Conservation (phyloP, 2,329 filamentous ascomycete species). For the Malbranchea zuffiana region DNA sequence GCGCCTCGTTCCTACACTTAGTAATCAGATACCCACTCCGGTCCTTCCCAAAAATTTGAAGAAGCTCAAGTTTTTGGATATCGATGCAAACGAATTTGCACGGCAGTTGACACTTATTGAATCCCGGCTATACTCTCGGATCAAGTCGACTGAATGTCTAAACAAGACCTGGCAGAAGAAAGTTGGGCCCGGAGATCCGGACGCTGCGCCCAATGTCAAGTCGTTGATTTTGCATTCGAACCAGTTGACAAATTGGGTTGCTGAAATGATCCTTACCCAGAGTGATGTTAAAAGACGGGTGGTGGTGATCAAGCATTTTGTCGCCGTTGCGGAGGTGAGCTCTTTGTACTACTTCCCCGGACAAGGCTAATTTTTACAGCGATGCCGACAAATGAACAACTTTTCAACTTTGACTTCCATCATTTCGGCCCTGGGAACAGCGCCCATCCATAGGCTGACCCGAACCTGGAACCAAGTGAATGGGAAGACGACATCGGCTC, state of each 20-base stretch:
- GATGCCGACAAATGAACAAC: slow-evolving; percentile 89
- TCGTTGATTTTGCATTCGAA: slow-evolving; percentile 95
- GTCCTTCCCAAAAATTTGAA: slow-evolving; percentile 99
- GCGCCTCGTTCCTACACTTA: slow-evolving; percentile 75
- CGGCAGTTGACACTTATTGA: slow-evolving; percentile 95
- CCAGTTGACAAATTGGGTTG: slow-evolving; percentile 98
- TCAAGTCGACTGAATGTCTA: slow-evolving; percentile 87
- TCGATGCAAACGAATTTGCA: slow-evolving; percentile 93
- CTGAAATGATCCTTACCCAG: slow-evolving; percentile 95
- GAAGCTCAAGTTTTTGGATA: slow-evolving; percentile 96
- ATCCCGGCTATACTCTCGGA: slow-evolving; percentile 86
- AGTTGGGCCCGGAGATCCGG: slow-evolving; percentile 54
- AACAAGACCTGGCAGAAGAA: slow-evolving; percentile 99
- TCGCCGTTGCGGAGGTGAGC: slow-evolving; percentile 79
- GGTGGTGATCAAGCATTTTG: slow-evolving; percentile 96
- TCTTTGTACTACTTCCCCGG: neutral
- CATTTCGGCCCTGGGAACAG: slow-evolving; percentile 87
- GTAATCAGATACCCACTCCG: slow-evolving; percentile 67
- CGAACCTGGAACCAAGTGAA: slow-evolving; percentile 92
- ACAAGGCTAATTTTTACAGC: slow-evolving; percentile 47
- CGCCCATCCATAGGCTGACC: slow-evolving; percentile 85
- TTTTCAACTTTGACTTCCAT: slow-evolving; percentile 96
- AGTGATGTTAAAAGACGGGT: slow-evolving; percentile 91
- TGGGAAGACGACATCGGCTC: slow-evolving; percentile 62
- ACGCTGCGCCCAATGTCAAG: slow-evolving; percentile 84